A percentile compares a stretch with the other conserved stretches of the same genome.
These are phyloP conservation scores for Pelagophyceae sp. DNA, from an alignment of 352 stramenopile genomes.

Conservation along the genomic window DNA sequence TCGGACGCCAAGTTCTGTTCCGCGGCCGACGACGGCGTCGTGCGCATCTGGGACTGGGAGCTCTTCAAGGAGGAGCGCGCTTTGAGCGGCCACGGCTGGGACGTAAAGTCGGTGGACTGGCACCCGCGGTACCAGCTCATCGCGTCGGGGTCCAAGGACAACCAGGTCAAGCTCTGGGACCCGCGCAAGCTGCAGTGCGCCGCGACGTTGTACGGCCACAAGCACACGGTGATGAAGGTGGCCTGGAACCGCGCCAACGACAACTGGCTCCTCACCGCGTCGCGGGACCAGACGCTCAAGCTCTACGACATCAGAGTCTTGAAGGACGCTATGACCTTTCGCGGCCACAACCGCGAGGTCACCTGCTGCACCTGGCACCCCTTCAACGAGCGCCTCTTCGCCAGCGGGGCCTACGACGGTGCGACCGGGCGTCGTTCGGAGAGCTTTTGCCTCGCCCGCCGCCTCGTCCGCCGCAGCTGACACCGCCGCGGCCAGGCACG, in stretches of 20 bases:
- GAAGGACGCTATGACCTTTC: conserved; percentile 74
- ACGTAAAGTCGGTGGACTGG: conserved; percentile 94
- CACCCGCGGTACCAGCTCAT: conserved; percentile 85
- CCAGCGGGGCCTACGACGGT: conserved; percentile 61
- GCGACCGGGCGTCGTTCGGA: too few relatives aligned
- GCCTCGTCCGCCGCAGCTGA: too few relatives aligned
- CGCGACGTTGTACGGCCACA: conserved; percentile 91
- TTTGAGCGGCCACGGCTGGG: conserved; percentile 90
- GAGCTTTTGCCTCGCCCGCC: background rate
- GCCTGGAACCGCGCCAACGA: conserved; percentile 88
- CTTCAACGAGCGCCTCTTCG: conserved; percentile 87
- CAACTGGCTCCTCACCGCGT: conserved; percentile 92
- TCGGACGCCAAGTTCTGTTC: conserved; percentile 95
- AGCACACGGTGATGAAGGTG: conserved; percentile 94
- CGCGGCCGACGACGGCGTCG: conserved; percentile 88
- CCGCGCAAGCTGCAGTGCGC: conserved; percentile 67
- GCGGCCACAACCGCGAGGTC: conserved; percentile 88
- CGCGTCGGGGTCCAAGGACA: conserved; percentile 88
- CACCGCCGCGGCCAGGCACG: background rate
- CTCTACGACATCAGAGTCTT: conserved; percentile 95
- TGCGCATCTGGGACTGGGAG: conserved; percentile 78
- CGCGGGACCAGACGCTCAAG: conserved; percentile 94
- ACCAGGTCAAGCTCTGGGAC: conserved; percentile 96
- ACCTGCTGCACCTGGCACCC: conserved; percentile 92
- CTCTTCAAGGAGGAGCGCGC: conserved; percentile 71